Base-by-base conservation (phyloP, 2,329 filamentous ascomycete genomes). In the Fusarium chaquense region DNA sequence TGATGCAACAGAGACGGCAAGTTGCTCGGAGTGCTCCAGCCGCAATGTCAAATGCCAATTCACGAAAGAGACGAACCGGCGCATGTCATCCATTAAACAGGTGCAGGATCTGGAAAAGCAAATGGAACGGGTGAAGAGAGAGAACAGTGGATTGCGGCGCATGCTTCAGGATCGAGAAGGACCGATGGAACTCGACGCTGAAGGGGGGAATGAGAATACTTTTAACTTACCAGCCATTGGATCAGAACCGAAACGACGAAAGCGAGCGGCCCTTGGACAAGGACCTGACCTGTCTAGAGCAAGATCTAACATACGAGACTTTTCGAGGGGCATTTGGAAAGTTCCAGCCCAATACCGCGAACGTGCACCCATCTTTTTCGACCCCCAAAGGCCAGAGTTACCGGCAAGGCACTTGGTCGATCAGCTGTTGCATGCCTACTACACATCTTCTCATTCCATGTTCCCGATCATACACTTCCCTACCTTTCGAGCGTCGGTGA, bases 21-120 rank as follows among this genome's bases (percentile, higher is more conserved):
- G 95, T 81, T 99, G 96, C 79, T 98, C 96, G 3, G 96, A 99
- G 81, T 99, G 96, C 82, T 96, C 93, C 6, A 98, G 94, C 78
- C 91, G 96, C 70, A 97, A 95, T 77, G 95, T 98, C 70, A 97
- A 97, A 79, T 99, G 96, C 78, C 95, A 98, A 77, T 99, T 99
- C 78, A 99, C 96, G 51, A 99, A 99, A 82, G 96, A 99, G 81
- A 99, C 96, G 15, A 99, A 99, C 79, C 88, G 96, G 62, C 90
- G 96, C 67, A 99, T 99, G 96, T 98, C 96, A 20, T 98, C 95
- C 2, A 98, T 98, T 82, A 99, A 98, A 87, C 96, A 98, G 83
- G 93, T 98, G 15, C 96, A 98, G 81, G 96, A 99, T 78, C 85
- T 99, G 28, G 95, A 98, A 81, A 96, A 93, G 80, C 94, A 98